Base-by-base conservation (phyloP, 768 basidiomycete species). In the Pleurotus tuoliensis region DNA sequence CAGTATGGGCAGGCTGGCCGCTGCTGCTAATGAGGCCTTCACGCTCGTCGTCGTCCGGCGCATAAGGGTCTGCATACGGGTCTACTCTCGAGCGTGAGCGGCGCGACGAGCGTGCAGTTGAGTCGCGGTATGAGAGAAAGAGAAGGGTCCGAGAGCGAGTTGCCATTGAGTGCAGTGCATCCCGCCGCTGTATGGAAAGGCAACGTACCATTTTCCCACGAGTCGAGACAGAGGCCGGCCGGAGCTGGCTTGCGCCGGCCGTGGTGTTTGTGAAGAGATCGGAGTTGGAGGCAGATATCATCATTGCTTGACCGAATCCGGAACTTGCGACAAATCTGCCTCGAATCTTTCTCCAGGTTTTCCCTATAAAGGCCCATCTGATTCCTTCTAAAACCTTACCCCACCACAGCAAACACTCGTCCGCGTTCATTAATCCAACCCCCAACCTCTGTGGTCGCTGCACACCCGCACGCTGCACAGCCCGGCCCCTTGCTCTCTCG, bases 121-220 rank as follows among this genome's bases (percentile, higher is more conserved):
- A 92, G 73, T 95, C 91, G 58, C 96, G 82, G 72, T 90, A 94
- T 5, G 94, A 96, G 58, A 95, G 87, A 72, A 98, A 98, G 64
- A 98, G 83, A 54, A 92, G 82, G 2, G 96, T 98, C 47, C 96
- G 73, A 1, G 92, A 94, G 63, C 96, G 87, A 37, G 90, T 93
- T 44, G 41, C 41, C 41, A 44, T 44, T 44, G 20, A 44, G 41
- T 34, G 8, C 8, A 34, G 30, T 34, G 30, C 30, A 34, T 34
- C 30, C 30, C 30, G 30, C 30, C 30, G 30, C 30, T 34, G 30
- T 34, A 34, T 34, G 30, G 30, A 34, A 34, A 34, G 30, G 11
- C 30, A 11, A 34, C 30, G 30, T 34, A 34, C 9, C 2, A 34
- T 34, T 11, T 34, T 34, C 30, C 30, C 30, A 34, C 30, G 30